phyloP scores from a whole-genome alignment of 805 yeast genomes.

The Cyberlindnera suaveolens region DNA sequence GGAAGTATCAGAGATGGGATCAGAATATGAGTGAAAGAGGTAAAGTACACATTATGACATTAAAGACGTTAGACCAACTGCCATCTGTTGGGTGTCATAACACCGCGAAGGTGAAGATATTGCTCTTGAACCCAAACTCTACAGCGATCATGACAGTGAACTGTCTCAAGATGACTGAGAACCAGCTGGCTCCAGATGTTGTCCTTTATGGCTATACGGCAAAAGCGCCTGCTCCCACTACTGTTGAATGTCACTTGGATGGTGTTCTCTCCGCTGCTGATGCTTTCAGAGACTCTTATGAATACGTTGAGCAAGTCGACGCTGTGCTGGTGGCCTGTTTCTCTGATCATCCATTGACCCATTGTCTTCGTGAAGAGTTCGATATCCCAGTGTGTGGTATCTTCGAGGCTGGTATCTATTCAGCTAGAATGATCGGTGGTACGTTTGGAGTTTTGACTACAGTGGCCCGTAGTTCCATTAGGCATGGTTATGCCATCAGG shows the following conservation, averaged over 20 bases:
- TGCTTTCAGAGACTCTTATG: constrained; percentile 26
- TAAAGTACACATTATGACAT: constrained; percentile 2
- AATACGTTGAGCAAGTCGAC: constrained; percentile 23
- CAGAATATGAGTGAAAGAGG: neutral
- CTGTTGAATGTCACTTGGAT: constrained; percentile 30
- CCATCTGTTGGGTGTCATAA: constrained; percentile 8
- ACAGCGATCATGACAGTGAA: constrained; percentile 26
- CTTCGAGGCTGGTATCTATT: constrained; percentile 30
- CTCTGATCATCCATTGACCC: constrained; percentile 30
- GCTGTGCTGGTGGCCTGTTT: constrained; percentile 30
- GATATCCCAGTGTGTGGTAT: constrained; percentile 29
- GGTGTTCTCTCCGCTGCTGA: constrained; percentile 29
- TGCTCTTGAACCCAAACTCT: constrained; percentile 28
- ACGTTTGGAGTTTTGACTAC: constrained; percentile 29
- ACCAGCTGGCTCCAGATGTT: constrained; percentile 25
- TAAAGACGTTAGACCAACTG: constrained; percentile 9
- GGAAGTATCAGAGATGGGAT: too few relatives aligned
- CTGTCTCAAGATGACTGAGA: constrained; percentile 26
- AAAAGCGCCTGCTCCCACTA: constrained; percentile 22
- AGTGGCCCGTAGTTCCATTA: constrained; percentile 25
- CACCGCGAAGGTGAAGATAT: constrained; percentile 16
- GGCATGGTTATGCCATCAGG: constrained; percentile 27
- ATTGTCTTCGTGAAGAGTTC: constrained; percentile 30
- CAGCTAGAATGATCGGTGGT: constrained; percentile 28
- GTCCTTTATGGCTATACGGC: constrained; percentile 28